Conservation (phyloP, 2,329 filamentous ascomycete species). For the Penicillium brasilianum region DNA sequence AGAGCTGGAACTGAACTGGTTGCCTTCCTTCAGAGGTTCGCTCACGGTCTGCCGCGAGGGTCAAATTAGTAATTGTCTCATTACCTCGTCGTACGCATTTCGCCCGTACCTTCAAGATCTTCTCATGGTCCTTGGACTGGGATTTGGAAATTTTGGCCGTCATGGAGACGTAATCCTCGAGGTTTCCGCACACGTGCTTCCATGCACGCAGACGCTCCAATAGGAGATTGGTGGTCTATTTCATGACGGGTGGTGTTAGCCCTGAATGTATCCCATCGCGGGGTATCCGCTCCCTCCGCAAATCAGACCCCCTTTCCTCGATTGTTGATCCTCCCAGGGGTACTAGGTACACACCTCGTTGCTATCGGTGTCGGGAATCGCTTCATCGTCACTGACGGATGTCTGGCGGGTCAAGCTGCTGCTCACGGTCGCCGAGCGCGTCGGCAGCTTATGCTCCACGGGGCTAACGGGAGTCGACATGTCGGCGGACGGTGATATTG, state of each 20-base stretch:
- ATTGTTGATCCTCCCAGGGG: neutral
- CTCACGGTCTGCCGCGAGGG: constrained; percentile 71
- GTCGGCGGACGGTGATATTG: constrained; percentile 5
- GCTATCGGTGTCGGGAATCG: constrained; percentile 48
- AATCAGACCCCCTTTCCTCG: neutral
- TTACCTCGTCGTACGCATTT: neutral
- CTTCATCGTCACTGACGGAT: constrained; percentile 48
- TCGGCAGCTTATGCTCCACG: constrained; percentile 38
- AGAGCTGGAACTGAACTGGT: constrained; percentile 91
- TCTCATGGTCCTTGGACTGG: constrained; percentile 94
- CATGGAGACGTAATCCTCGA: constrained; percentile 85
- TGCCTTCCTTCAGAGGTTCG: constrained; percentile 81
- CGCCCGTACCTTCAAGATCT: constrained; percentile 75
- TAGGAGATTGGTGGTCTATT: constrained; percentile 76
- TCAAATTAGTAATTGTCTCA: neutral
- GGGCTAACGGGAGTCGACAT: constrained; percentile 40
- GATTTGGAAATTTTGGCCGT: constrained; percentile 85
- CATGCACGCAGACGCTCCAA: constrained; percentile 88
- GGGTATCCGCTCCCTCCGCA: neutral
- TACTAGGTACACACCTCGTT: constrained; percentile 42
- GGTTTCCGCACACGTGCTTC: constrained; percentile 90
- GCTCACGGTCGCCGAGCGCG: constrained; percentile 40
- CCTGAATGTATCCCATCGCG: neutral
- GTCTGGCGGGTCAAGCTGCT: constrained; percentile 41
- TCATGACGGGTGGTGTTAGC: constrained; percentile 5